phyloP scores from a whole-genome alignment of 306 rosid genomes.

The Vicia sativa region DNA sequence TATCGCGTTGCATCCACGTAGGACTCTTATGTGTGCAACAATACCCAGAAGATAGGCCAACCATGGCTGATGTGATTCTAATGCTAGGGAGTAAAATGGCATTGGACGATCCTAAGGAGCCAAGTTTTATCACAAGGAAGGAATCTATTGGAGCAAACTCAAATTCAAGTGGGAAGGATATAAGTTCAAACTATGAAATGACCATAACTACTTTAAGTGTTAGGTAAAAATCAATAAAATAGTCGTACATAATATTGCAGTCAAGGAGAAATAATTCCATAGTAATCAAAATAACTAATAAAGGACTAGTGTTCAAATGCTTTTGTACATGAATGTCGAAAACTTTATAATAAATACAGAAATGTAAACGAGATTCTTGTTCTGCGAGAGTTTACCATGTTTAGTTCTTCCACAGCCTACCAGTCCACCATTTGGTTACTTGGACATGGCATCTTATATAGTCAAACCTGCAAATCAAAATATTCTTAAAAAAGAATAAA shows the following conservation, averaged over 20 bases:
- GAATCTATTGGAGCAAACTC: not conserved
- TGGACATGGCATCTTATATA: not conserved
- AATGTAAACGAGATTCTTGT: not conserved
- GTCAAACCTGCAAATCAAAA: not conserved
- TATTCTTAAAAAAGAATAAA: not conserved
- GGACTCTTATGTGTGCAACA: conserved; percentile 63
- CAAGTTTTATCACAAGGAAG: conserved; percentile 39
- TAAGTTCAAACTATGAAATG: conserved; percentile 34
- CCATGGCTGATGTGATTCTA: conserved; percentile 44
- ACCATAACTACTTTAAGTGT: conserved; percentile 30
- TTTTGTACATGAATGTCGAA: not conserved
- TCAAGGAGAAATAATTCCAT: not conserved
- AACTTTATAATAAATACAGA: conserved; percentile 1
- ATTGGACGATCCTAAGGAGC: conserved; percentile 55
- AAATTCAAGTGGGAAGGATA: conserved; percentile 27
- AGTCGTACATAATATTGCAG: not conserved
- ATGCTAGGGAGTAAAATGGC: conserved; percentile 49
- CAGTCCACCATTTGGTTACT: not conserved
- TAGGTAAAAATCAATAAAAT: conserved; percentile 6
- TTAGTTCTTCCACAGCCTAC: not conserved
- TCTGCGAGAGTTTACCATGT: not conserved
- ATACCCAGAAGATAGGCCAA: conserved; percentile 48
- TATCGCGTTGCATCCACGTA: conserved; percentile 51
- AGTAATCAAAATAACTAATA: not conserved
- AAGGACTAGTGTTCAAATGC: not conserved